Base-by-base conservation (phyloP, 2,329 filamentous ascomycete genomes). In the Coleophoma cylindrospora region DNA sequence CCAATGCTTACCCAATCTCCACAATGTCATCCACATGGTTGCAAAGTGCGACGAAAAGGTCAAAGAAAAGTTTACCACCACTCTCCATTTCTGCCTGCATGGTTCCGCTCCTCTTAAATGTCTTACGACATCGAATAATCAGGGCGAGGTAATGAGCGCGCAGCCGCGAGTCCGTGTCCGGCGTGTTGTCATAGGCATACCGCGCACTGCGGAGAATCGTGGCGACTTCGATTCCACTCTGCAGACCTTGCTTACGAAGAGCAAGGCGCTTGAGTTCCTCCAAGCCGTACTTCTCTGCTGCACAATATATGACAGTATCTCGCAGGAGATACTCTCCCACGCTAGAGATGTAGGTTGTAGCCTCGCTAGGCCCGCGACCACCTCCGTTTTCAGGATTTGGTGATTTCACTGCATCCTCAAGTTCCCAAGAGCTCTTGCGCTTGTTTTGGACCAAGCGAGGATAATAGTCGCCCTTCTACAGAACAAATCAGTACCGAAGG, bases 71-170 rank as follows among this genome's bases (percentile, higher is more conserved):
- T 79, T 91, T 80, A 65, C 79, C 91, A 70, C 91, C 91, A 71
- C 84, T 84, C 77, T 96, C 89, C 91, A 97, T 96, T 77, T 96
- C 91, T 76, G 88, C 86, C 81, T 96, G 91, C 91, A 96, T 95
- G 72, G 91, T 96, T 73, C 91, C 91, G 76, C 91, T 96, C 74
- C 88, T 85, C 86, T 96, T 96, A 73, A 97, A 96, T 66, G 90
- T 96, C 78, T 91, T 91, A 71, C 92, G 89, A 80, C 89, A 92
- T 76, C 91, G 87, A 77, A 96, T 96, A 73, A 96, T 95, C 72
- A 96, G 83, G 69, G 91, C 90, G 70, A 97, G 85, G 79, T 96
- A 96, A 77, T 96, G 91, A 77, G 91, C 91, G 75, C 91, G 91
- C 71, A 97, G 84, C 65, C 86, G 83, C 67, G 87, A 92, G 76